These are phyloP conservation scores for Aspergillus quadrilineatus DNA, from an alignment of 2,329 filamentous ascomycete genomes.

Conservation along the genomic window DNA sequence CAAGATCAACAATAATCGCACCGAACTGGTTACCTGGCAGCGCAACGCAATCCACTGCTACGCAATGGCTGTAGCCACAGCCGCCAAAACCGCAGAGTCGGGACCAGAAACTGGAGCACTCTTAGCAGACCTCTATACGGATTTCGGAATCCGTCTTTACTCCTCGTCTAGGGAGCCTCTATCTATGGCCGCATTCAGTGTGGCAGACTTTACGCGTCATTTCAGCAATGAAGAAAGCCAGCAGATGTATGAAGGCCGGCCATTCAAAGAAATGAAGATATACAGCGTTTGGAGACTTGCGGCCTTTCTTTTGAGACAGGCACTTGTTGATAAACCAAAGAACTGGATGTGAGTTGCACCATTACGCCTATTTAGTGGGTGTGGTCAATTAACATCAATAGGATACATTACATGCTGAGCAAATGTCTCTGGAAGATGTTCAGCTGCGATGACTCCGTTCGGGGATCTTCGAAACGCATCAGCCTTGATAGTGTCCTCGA, in stretches of 20 bases:
- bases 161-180: slow-evolving; percentile 68
- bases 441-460: slow-evolving; percentile 45
- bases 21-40: slow-evolving; percentile 72
- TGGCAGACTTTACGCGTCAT: slow-evolving; percentile 62
- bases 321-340: slow-evolving; percentile 58
- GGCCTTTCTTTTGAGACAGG: slow-evolving; percentile 59
- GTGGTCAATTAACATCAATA: slow-evolving; percentile 23
- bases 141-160: slow-evolving; percentile 69
- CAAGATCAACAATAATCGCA: slow-evolving; percentile 81
- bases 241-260: slow-evolving; percentile 57
- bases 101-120: slow-evolving; percentile 55
- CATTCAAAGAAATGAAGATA: slow-evolving; percentile 58
- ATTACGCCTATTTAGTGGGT: background rate
- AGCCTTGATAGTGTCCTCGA: slow-evolving; percentile 53
- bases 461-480: slow-evolving; percentile 35
- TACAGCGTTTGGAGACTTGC: slow-evolving; percentile 67
- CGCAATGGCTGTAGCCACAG: slow-evolving; percentile 65
- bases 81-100: slow-evolving; percentile 57
- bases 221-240: slow-evolving; percentile 54
- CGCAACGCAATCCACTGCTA: slow-evolving; percentile 81
- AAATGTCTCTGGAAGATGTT: slow-evolving; percentile 75
- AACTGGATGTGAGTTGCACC: slow-evolving; percentile 59
- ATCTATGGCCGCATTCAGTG: slow-evolving; percentile 64
- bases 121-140: slow-evolving; percentile 65
- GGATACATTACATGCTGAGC: slow-evolving; percentile 66